Evolutionary conservation across 805 yeast genomes (phyloP).

Genomic region (Lachancea meyersii): DNA sequence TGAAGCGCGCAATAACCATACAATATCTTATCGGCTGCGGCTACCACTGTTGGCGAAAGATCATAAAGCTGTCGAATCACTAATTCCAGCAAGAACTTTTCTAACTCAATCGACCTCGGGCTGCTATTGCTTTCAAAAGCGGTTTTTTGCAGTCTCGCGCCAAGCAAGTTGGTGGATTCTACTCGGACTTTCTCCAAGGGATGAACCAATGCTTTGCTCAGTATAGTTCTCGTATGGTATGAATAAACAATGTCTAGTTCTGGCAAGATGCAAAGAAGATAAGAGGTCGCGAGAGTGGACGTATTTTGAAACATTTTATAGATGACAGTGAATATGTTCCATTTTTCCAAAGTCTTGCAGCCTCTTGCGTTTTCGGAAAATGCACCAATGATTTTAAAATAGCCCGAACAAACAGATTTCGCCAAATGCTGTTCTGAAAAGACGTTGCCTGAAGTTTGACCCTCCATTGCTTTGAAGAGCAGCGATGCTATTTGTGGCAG

Average conservation of each 20-base stretch:
- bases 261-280: constrained; percentile 51
- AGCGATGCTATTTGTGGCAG: constrained; percentile 87
- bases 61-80: constrained; percentile 70
- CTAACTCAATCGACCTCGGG: constrained; percentile 4
- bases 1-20: constrained; percentile 46
- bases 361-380: constrained; percentile 59
- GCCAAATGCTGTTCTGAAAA: constrained; percentile 55
- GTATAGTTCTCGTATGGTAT: constrained; percentile 61
- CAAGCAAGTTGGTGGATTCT: constrained; percentile 51
- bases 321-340: constrained; percentile 80
- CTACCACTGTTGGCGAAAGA: constrained; percentile 47
- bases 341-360: constrained; percentile 59
- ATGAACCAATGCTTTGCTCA: constrained; percentile 57
- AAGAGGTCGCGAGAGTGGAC: constrained; percentile 45
- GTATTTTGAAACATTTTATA: constrained; percentile 59
- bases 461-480: constrained; percentile 42
- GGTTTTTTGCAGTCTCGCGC: constrained; percentile 21
- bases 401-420: constrained; percentile 65
- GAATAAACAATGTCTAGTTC: constrained; percentile 54
- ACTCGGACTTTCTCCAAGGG: constrained; percentile 47
- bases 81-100: constrained; percentile 34
- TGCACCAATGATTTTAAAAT: constrained; percentile 63
- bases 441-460: constrained; percentile 52
- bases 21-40: constrained; percentile 48
- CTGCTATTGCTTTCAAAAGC: constrained; percentile 1